A percentile compares a stretch with the other conserved stretches of the same genome.
Conservation (phyloP, 83 land plant genomes). For the Picea abies region DNA sequence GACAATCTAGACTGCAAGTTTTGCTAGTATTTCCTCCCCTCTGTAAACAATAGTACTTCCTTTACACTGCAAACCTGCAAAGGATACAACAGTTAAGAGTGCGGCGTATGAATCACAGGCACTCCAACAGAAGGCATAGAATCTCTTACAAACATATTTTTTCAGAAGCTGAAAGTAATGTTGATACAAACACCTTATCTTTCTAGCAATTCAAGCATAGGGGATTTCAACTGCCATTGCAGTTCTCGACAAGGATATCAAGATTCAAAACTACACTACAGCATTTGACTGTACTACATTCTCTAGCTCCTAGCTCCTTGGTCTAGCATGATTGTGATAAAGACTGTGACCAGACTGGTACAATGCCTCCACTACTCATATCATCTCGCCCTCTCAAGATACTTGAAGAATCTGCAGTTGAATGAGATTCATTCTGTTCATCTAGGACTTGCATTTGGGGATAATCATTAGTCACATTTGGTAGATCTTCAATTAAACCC, state of each 20-base stretch:
- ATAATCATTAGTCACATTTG: background rate
- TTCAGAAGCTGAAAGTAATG: background rate
- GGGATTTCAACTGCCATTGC: background rate
- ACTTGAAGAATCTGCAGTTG: conserved; percentile 53
- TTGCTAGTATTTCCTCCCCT: conserved; percentile 12
- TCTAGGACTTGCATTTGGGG: background rate
- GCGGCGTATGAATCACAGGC: background rate
- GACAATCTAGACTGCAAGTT: background rate
- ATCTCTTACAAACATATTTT: background rate
- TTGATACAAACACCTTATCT: background rate
- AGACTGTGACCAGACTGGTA: conserved; percentile 68
- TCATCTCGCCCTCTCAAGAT: conserved; percentile 30
- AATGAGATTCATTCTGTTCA: conserved; percentile 22
- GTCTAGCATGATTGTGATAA: conserved; percentile 25
- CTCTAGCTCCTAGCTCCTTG: conserved; percentile 32
- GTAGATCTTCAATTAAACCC: background rate
- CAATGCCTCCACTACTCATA: conserved; percentile 57
- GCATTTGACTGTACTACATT: conserved; percentile 18
- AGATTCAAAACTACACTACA: conserved; percentile 16
- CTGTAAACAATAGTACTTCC: background rate
- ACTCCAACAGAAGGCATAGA: background rate
- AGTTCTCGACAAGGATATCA: conserved; percentile 2
- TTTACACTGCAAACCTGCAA: conserved; percentile 8
- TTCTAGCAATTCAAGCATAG: conserved; percentile 3
- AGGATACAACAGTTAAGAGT: background rate